phyloP scores from a whole-genome alignment of 352 stramenopile genomes.

The Pythium oligandrum region DNA sequence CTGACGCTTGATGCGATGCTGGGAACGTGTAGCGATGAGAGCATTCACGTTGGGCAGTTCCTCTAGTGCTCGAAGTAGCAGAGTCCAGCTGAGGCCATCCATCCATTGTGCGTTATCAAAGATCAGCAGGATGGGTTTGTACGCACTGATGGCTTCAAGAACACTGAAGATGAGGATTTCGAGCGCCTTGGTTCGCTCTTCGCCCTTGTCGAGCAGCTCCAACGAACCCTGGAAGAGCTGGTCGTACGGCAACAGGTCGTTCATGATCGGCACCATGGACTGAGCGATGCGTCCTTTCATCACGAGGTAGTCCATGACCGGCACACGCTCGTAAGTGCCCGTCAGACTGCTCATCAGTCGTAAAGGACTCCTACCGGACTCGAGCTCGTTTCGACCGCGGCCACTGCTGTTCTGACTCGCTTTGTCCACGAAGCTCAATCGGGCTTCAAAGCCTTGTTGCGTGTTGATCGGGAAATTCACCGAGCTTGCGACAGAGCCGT shows the following conservation, averaged over 20 bases:
- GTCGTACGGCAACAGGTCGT: conserved; percentile 46
- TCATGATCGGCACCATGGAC: conserved; percentile 38
- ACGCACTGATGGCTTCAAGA: conserved; percentile 38
- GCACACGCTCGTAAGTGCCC: conserved; percentile 30
- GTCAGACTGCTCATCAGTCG: conserved; percentile 10
- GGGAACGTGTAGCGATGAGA: conserved; percentile 40
- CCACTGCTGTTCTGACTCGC: background rate
- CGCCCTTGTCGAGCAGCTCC: conserved; percentile 24
- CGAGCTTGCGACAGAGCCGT: conserved; percentile 1
- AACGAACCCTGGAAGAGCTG: conserved; percentile 19
- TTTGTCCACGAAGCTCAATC: background rate
- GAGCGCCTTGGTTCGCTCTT: conserved; percentile 43
- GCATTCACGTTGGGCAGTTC: conserved; percentile 55
- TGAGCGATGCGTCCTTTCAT: conserved; percentile 35
- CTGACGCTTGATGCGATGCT: conserved; percentile 29
- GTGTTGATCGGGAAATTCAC: too few species aligned
- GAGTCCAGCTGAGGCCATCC: conserved; percentile 51
- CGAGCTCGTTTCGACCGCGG: background rate
- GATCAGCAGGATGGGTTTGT: conserved; percentile 58
- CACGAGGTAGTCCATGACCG: conserved; percentile 55
- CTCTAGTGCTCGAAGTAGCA: conserved; percentile 53
- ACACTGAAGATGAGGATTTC: conserved; percentile 53
- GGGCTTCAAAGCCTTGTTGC: background rate
- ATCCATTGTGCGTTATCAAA: conserved; percentile 81
- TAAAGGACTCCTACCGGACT: background rate